Conservation (phyloP, 2,329 filamentous ascomycete species). For the Aureobasidium lini region DNA sequence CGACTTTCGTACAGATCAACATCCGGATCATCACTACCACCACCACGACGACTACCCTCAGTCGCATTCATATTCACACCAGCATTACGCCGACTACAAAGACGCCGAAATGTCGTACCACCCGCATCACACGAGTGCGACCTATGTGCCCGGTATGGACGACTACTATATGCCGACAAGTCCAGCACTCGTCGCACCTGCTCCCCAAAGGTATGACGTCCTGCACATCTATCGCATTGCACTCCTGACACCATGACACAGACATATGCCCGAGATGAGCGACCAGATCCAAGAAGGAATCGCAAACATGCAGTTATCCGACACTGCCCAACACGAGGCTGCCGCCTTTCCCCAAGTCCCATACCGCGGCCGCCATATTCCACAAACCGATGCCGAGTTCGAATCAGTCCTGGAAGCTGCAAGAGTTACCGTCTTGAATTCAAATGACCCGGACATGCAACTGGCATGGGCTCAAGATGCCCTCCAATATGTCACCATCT, state of each 20-base stretch:
- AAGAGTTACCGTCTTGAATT: constrained; percentile 75
- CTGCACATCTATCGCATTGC: neutral
- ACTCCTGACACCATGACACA: constrained; percentile 30
- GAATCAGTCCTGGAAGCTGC: constrained; percentile 83
- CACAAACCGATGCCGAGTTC: constrained; percentile 88
- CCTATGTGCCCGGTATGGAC: constrained; percentile 60
- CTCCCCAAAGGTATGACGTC: constrained; percentile 56
- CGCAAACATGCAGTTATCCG: constrained; percentile 65
- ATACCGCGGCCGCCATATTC: constrained; percentile 75
- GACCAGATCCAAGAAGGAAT: constrained; percentile 95
- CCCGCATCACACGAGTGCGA: constrained; percentile 36
- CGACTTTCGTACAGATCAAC: neutral
- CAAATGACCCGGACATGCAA: constrained; percentile 93
- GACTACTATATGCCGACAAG: constrained; percentile 56
- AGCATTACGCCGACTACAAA: neutral
- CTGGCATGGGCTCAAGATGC: constrained; percentile 94
- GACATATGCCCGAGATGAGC: constrained; percentile 90
- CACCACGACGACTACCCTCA: neutral
- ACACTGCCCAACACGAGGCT: constrained; percentile 20
- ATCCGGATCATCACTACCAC: neutral
- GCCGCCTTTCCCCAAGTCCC: constrained; percentile 68
- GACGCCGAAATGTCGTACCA: neutral
- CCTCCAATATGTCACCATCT: constrained; percentile 78
- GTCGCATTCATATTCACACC: neutral
- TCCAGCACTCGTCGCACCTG: constrained; percentile 60